Conservation (phyloP, 441 rosid species). For the Brassica hybrid region DNA sequence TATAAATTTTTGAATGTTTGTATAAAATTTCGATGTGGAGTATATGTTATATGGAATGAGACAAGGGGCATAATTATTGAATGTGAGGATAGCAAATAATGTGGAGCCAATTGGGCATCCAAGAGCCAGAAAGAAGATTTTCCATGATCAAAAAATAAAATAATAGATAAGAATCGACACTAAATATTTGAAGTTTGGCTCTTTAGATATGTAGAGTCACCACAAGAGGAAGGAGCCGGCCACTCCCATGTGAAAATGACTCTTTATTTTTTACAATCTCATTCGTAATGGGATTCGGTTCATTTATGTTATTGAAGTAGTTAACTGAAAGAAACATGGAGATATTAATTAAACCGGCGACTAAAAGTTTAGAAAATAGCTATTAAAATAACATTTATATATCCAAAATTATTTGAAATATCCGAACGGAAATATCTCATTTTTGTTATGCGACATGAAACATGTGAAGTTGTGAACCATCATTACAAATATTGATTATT, state of each 20-base stretch:
- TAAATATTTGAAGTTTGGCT: slow-evolving; percentile 38
- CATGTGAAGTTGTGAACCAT: background rate
- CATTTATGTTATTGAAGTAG: background rate
- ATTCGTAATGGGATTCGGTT: slow-evolving; percentile 13
- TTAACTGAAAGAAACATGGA: slow-evolving; percentile 2
- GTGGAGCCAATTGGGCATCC: slow-evolving; percentile 40
- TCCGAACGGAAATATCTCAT: background rate
- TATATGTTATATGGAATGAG: slow-evolving; percentile 30
- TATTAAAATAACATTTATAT: too few species aligned
- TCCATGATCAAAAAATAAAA: background rate
- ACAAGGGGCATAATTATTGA: slow-evolving; percentile 21
- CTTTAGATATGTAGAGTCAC: slow-evolving; percentile 42
- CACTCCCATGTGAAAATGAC: slow-evolving; percentile 44
- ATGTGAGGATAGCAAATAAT: slow-evolving; percentile 27
- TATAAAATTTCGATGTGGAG: background rate
- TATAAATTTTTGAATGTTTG: background rate
- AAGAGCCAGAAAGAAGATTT: slow-evolving; percentile 34
- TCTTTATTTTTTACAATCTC: background rate
- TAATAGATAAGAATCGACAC: slow-evolving; percentile 7
- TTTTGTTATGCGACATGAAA: background rate
- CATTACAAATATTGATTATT: background rate
- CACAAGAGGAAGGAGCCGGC: slow-evolving; percentile 31
- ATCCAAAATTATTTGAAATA: too few species aligned
- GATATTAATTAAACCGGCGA: background rate
- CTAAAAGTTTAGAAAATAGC: background rate